Conservation (phyloP, 768 basidiomycete species). For the Tricholoma terreum region DNA sequence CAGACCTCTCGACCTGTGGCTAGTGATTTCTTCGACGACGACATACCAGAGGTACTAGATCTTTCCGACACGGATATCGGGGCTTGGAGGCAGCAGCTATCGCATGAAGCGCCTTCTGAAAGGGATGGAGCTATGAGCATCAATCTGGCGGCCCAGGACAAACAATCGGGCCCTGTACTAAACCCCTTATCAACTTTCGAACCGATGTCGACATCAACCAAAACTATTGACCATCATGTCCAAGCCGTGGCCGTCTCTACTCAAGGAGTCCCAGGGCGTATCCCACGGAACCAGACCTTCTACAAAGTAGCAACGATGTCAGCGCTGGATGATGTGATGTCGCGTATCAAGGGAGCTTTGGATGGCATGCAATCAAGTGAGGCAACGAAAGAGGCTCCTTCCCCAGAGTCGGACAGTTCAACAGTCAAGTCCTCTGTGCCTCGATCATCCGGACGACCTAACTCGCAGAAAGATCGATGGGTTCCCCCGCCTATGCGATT, state of each 20-base stretch:
- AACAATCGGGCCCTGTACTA: background rate
- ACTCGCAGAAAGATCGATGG: slow-evolving; percentile 47
- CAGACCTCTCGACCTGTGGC: slow-evolving; percentile 50
- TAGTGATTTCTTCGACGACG: slow-evolving; percentile 72
- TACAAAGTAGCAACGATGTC: slow-evolving; percentile 62
- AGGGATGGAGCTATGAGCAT: slow-evolving; percentile 2
- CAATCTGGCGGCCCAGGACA: background rate
- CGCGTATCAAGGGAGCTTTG: slow-evolving; percentile 79
- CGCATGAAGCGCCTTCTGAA: background rate
- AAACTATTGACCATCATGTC: slow-evolving; percentile 12
- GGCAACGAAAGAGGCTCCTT: slow-evolving; percentile 26
- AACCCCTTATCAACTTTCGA: slow-evolving; percentile 1
- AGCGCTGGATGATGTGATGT: slow-evolving; percentile 78
- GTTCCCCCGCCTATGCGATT: slow-evolving; percentile 52
- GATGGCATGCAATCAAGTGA: slow-evolving; percentile 60
- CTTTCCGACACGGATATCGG: slow-evolving; percentile 34
- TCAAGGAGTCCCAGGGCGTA: slow-evolving; percentile 26
- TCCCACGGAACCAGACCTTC: slow-evolving; percentile 38
- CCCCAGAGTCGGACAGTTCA: slow-evolving; percentile 21
- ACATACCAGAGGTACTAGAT: slow-evolving; percentile 11
- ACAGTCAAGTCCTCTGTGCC: slow-evolving; percentile 17
- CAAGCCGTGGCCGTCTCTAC: slow-evolving; percentile 24
- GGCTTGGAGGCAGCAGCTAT: slow-evolving; percentile 43
- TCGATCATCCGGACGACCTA: slow-evolving; percentile 15
- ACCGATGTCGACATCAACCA: background rate